Evolutionary conservation across 495 filamentous ascomycete genomes (phyloP), one percentile per base, ranked within the genome.

Genomic region (Thozetella sp.): DNA sequence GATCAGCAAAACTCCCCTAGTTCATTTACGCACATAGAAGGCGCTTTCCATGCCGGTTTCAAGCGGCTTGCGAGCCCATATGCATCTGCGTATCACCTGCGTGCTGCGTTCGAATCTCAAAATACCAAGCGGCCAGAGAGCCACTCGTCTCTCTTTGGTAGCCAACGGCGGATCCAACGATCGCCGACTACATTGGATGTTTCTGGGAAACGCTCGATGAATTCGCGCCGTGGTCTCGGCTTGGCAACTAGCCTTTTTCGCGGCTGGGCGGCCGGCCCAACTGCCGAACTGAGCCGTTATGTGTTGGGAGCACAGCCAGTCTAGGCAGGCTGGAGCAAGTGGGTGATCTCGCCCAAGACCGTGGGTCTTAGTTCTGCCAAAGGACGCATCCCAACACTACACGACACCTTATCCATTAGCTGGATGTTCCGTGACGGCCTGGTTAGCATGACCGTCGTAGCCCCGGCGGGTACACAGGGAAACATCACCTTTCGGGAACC

Each of bases 121-220:
- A 48, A 48, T n/a, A n/a, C 10, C 43, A n/a, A 48, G n/a, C 43
- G 9, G 43, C 43, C 43, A 11, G 43, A 48, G 43, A 48, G 43
- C 43, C 20, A 20, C 43, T 48, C n/a, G 43, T 13, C 20, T 48
- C 43, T 48, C 43, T 48, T 20, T 48, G 43, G 43, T 10, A n/a
- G 43, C 43, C 43, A n/a, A 48, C 20, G 43, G 43, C 43, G n/a
- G 43, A 48, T n/a, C 43, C 6, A 10, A 20, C 43, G 9, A 48
- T 15, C 43, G n/a, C 43, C 9, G 20, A 48, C 43, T 48, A 48
- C 43, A 48, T n/a, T 4, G 43, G 43, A 10, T 48, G 43, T n/a
- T 48, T 48, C 43, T 48, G 43, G 43, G 43, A 48, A n/a, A 48
- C 43, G 10, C 43, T 48, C 43, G 43, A 48, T n/a, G 43, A 48